Evolutionary conservation across 768 basidiomycete species (phyloP), one percentile per base, ranked within the genome.

Genomic region (Inosperma sp.): DNA sequence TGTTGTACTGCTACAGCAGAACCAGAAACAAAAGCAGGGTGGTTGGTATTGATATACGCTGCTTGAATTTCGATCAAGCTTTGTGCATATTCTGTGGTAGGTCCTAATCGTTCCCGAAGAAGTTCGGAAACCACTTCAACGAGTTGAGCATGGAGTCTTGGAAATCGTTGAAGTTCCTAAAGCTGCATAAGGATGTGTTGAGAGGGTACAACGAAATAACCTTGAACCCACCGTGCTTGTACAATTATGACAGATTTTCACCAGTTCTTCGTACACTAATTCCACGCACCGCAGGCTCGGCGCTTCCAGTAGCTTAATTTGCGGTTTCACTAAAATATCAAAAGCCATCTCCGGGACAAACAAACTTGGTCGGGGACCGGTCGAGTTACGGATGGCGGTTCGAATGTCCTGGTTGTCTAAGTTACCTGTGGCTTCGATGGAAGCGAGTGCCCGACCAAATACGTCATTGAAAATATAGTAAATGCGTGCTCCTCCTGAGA

Each of bases 391-490:
- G 57, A 99, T 99, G 22, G 96, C 96, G 4, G 96, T 99, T 19
- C 95, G 83, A 63, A 99, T 98, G 64, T 99, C 96, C 59, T 89
- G 87, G 52, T 88, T 84, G 52, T 93, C 93, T 48, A 99, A 76
- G 63, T 94, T 94, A 41, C 83, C 78, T 12, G 93, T 92, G 1
- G 96, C 85, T 63, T 98, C 88, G 61, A 99, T 91, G 5, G 81
- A 86, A 49, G 83, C 80, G 6, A 99, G 81, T 1, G 95, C 96
- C 45, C 87, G 78, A 2, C 96, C 96, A 62, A 98, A 99, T 47
- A 98, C 82, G 62, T 98, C 96, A 65, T 98, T 93, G 80, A 99
- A 99, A 65, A 99, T 98, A 72, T 98, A 98, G 70, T 98, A 98
- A 69, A 99, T 93, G 48, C 96, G 82, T 19, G 96, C 96, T 39